A percentile compares a stretch with the other conserved stretches of the same genome.
These are phyloP conservation scores for Dimocarpus longan DNA, from an alignment of 345 rosid species.

Conservation along the genomic window DNA sequence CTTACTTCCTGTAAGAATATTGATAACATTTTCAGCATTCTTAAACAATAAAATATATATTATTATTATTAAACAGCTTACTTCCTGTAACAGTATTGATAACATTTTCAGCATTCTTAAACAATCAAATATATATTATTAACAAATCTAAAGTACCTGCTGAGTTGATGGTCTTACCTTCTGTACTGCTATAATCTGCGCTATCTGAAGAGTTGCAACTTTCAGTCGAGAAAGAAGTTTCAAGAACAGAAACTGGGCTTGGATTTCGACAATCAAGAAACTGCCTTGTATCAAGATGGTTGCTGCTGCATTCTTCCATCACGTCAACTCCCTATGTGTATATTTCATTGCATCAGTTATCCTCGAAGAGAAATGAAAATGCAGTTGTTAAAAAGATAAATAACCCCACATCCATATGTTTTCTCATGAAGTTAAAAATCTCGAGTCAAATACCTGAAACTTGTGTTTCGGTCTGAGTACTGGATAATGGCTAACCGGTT, in stretches of 20 bases:
- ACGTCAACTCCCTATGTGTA: slow-evolving; percentile 51
- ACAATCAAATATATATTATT: no score
- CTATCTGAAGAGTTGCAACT: slow-evolving; percentile 70
- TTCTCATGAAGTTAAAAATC: background rate
- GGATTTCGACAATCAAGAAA: slow-evolving; percentile 48
- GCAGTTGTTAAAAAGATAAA: background rate
- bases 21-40: slow-evolving; percentile 10
- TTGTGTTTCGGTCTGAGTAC: slow-evolving; percentile 32
- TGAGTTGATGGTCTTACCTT: slow-evolving; percentile 39
- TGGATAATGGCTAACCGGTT: slow-evolving; percentile 22
- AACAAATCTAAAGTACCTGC: background rate
- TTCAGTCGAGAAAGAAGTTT: slow-evolving; percentile 55
- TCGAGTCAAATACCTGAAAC: slow-evolving; percentile 47
- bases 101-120: slow-evolving; percentile 16
- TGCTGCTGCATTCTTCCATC: slow-evolving; percentile 46
- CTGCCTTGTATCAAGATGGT: slow-evolving; percentile 35
- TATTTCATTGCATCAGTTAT: slow-evolving; percentile 15
- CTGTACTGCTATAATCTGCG: slow-evolving; percentile 44
- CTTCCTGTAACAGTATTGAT: slow-evolving; percentile 41
- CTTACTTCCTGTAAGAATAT: slow-evolving; percentile 50
- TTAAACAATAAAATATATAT: background rate
- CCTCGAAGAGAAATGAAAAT: background rate
- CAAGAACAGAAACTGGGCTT: slow-evolving; percentile 77
- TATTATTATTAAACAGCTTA: no score
- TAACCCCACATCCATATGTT: background rate